Evolutionary conservation across 257 asterid species (phyloP).

Genomic region (Nicotiana tomentosiformis): DNA sequence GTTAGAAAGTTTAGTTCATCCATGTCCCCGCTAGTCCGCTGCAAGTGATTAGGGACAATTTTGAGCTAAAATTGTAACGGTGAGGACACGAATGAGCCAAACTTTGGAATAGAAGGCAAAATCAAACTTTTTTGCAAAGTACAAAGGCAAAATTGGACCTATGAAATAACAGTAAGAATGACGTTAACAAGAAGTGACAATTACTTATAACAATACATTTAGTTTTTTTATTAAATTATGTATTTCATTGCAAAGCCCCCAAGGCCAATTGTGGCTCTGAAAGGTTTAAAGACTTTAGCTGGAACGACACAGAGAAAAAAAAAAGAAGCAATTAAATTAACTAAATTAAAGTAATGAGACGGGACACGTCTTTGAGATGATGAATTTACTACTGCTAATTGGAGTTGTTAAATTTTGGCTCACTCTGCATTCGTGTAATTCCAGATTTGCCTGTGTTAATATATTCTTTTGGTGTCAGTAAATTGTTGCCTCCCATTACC

Average conservation of each 20-base stretch:
- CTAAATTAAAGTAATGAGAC: background rate
- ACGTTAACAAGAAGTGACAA: background rate
- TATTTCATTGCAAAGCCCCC: background rate
- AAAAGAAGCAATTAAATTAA: too few relatives aligned
- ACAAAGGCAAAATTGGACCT: too few relatives aligned
- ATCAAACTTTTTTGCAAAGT: too few relatives aligned
- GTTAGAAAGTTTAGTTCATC: too few relatives aligned
- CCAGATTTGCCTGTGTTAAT: background rate
- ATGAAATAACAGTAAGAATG: too few relatives aligned
- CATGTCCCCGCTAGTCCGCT: too few relatives aligned
- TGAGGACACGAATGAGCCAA: too few relatives aligned
- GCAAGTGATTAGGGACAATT: too few relatives aligned
- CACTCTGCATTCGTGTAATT: background rate
- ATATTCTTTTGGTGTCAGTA: background rate
- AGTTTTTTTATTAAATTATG: background rate
- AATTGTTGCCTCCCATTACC: background rate
- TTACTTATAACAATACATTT: too few relatives aligned
- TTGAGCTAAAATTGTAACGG: too few relatives aligned
- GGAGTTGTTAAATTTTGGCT: background rate
- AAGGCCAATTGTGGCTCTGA: background rate
- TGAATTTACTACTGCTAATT: background rate
- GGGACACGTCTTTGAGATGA: background rate
- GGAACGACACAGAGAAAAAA: background rate
- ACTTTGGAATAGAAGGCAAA: too few relatives aligned
- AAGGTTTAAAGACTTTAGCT: background rate